These are phyloP conservation scores for Globisporangium carolinianum DNA, from an alignment of 352 stramenopile genomes.

Conservation along the genomic window DNA sequence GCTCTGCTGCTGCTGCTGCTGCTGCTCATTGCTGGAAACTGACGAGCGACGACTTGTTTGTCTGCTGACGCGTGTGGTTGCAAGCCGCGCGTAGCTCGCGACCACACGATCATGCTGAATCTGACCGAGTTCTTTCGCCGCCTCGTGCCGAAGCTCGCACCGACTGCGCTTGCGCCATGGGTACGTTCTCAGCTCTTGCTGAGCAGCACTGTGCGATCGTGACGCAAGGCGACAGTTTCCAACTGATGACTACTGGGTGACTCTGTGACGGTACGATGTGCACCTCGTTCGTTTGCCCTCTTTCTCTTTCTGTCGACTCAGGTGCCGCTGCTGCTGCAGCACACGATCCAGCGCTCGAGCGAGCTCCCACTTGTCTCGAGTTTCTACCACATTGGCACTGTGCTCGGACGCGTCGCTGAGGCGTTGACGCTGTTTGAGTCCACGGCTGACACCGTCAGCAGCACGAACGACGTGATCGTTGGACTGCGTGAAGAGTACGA, in stretches of 20 bases:
- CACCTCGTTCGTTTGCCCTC: background rate
- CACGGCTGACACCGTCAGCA: background rate
- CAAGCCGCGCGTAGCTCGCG: constrained; percentile 53
- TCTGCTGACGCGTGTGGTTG: background rate
- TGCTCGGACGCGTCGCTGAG: constrained; percentile 25
- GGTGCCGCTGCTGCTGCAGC: constrained; percentile 28
- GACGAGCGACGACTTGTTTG: too few relatives aligned
- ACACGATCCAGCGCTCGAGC: constrained; percentile 21
- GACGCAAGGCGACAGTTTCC: background rate
- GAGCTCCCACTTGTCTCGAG: constrained; percentile 44
- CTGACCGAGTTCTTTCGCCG: constrained; percentile 68
- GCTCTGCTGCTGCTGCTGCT: too few relatives aligned
- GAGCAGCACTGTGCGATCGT: background rate
- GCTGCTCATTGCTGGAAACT: too few relatives aligned
- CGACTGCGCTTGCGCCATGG: constrained; percentile 28
- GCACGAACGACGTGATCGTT: background rate
- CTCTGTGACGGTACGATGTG: constrained; percentile 6
- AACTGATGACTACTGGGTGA: background rate
- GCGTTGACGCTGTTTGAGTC: constrained; percentile 19
- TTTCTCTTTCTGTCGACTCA: constrained; percentile 5
- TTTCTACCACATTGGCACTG: constrained; percentile 51
- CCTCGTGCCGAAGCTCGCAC: constrained; percentile 28
- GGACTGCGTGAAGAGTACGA: constrained; percentile 21
- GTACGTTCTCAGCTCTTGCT: constrained; percentile 19
- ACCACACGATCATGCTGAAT: constrained; percentile 81